Evolutionary conservation across 768 basidiomycete species (phyloP).

Genomic region (Tylopilus rubrobrunneus): DNA sequence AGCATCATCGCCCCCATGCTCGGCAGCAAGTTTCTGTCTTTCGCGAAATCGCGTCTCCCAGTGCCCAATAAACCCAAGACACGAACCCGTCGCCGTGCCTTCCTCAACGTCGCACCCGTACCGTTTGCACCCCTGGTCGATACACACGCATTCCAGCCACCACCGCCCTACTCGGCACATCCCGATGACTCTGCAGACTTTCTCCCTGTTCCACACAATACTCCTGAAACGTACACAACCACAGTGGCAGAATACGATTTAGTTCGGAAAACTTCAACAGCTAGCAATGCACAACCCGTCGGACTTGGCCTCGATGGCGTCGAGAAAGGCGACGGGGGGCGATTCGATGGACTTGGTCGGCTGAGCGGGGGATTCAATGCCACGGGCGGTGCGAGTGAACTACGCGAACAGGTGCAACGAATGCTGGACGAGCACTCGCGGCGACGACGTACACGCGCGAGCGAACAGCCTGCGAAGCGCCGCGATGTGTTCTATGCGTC

Average conservation of each 20-base stretch:
- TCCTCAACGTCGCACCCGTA: conserved; percentile 15
- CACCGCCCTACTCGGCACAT: conserved; percentile 20
- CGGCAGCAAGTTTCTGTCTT: conserved; percentile 15
- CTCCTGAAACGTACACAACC: conserved; percentile 8
- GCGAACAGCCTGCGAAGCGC: conserved; percentile 17
- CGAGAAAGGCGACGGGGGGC: conserved; percentile 22
- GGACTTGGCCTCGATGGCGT: conserved; percentile 28
- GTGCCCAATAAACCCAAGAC: conserved; percentile 15
- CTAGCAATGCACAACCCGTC: not conserved
- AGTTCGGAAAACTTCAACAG: not conserved
- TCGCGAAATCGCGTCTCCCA: conserved; percentile 25
- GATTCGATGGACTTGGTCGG: conserved; percentile 27
- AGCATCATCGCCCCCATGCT: conserved; percentile 10
- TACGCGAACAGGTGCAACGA: conserved; percentile 19
- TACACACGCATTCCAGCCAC: conserved; percentile 24
- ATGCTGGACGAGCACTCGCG: conserved; percentile 17
- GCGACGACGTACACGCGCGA: conserved; percentile 17
- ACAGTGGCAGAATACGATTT: not conserved
- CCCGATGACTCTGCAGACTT: conserved; percentile 7
- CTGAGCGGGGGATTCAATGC: conserved; percentile 27
- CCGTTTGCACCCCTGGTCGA: conserved; percentile 29
- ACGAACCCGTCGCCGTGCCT: conserved; percentile 7
- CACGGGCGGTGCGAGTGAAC: conserved; percentile 1
- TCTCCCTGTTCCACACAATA: conserved; percentile 28
- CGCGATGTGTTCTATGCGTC: conserved; percentile 30